Evolutionary conservation across 129 eudicot species (phyloP).

Genomic region (Scalesia atractyloides): DNA sequence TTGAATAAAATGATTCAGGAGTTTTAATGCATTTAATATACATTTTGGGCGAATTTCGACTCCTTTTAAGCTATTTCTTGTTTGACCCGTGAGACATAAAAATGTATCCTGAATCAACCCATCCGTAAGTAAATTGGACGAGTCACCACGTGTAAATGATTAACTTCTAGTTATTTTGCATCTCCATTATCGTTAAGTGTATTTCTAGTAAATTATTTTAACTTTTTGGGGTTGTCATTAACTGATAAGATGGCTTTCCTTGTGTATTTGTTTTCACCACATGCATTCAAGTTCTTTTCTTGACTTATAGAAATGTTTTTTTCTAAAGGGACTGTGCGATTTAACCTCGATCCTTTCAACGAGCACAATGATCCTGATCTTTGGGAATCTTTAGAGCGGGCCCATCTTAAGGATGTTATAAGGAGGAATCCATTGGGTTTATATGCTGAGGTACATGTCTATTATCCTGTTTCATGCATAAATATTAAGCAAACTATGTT

Average conservation of each 20-base stretch:
- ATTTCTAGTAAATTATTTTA: background rate
- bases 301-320: constrained; percentile 24
- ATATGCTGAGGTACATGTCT: constrained; percentile 77
- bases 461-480: background rate
- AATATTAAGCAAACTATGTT: background rate
- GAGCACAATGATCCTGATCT: constrained; percentile 94
- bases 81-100: background rate
- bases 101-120: background rate
- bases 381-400: constrained; percentile 96
- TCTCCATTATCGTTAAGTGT: background rate
- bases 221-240: background rate
- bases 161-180: background rate
- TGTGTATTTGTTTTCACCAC: background rate
- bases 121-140: background rate
- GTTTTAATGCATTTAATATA: background rate
- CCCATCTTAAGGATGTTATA: constrained; percentile 84
- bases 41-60: background rate
- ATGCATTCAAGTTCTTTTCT: background rate
- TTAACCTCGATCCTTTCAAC: constrained; percentile 91
- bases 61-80: background rate
- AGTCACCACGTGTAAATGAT: background rate
- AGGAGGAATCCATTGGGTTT: constrained; percentile 83
- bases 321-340: constrained; percentile 73
- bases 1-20: too few species aligned
- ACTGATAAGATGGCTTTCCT: background rate